Base-by-base conservation (phyloP, 177 flowering plant genomes). In the Vitis hybrid region DNA sequence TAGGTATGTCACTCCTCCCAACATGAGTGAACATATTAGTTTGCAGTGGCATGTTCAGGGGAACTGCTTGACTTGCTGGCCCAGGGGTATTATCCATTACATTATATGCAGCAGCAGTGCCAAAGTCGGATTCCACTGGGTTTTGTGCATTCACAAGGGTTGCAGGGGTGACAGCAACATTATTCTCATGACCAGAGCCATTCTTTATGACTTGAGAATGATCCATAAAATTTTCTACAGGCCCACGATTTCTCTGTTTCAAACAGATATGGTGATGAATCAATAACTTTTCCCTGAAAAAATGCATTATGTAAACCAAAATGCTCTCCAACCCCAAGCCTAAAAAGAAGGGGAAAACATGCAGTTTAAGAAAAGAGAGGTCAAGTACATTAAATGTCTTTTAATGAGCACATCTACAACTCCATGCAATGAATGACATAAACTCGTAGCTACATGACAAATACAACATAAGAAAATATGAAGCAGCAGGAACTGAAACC, bases 231-330 rank as follows among this genome's bases (percentile, higher is more conserved):
- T 56, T 72, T 69, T 87, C 85, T 45, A 67, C 72, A 70, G 76
- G 65, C 31, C 78, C 67, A 52, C 64, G 64, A 60, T 71, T 81
- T 67, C 68, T 79, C 88, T 86, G 85, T 63, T 59, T 33, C 76
- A 80, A 70, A 65, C 10, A 69, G 39, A 64, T 45, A 45, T n/a
- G 26, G 63, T 22, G 60, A 45, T 39, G 11, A 14, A 66, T 21
- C 18, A 18, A 49, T 10, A 56, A 60, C 16, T 29, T 22, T 22
- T 2, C 65, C 26, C 15, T 19, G 12, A 56, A 59, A 72, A 31
- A 39, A 39, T 39, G 49, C 14, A n/a, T 53, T n/a, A 55, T 31
- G 5, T 2, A 10, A 45, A 15, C 2, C 33, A 64, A 50, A 9
- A 57, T 6, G 60, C 31, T 16, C 60, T 13, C 7, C 16, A 9